Percentiles rank a stretch among this genome's conserved stretches.
These are phyloP conservation scores for Volvox carteri DNA, from an alignment of 163 green algal genomes.

Conservation along the genomic window DNA sequence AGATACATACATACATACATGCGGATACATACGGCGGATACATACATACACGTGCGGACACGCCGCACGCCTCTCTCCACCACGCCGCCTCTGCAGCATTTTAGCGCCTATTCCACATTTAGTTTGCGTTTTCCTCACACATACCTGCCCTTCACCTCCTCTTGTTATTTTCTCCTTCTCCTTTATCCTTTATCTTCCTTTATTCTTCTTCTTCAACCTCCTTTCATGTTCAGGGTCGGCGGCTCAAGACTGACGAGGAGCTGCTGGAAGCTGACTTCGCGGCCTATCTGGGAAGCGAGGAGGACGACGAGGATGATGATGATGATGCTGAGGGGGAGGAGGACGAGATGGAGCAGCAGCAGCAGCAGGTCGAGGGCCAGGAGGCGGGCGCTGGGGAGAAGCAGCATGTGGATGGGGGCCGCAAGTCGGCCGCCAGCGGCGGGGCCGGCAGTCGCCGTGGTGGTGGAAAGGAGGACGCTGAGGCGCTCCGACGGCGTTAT, in stretches of 20 bases:
- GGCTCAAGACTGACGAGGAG: constrained; percentile 82
- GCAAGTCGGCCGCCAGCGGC: too few species aligned
- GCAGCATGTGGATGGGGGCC: too few species aligned
- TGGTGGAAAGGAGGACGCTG: constrained; percentile 53
- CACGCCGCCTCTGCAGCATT: too few species aligned
- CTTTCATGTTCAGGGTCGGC: constrained; percentile 20
- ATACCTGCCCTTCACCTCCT: too few species aligned
- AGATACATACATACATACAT: background rate
- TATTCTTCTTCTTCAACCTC: background rate
- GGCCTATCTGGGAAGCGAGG: constrained; percentile 89
- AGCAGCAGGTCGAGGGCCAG: background rate
- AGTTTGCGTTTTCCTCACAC: too few species aligned
- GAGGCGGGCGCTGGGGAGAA: background rate
- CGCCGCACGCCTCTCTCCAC: too few species aligned
- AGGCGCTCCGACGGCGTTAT: constrained; percentile 71
- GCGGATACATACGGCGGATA: too few species aligned
- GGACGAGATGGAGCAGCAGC: background rate
- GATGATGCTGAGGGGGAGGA: constrained; percentile 57
- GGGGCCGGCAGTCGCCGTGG: background rate
- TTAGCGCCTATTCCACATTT: too few species aligned
- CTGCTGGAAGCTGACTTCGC: constrained; percentile 91
- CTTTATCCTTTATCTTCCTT: background rate
- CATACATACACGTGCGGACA: too few species aligned
- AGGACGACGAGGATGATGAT: constrained; percentile 65
- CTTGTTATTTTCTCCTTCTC: too few species aligned